These are phyloP conservation scores for Gentiana straminea DNA, from an alignment of 257 asterid species.

Conservation along the genomic window DNA sequence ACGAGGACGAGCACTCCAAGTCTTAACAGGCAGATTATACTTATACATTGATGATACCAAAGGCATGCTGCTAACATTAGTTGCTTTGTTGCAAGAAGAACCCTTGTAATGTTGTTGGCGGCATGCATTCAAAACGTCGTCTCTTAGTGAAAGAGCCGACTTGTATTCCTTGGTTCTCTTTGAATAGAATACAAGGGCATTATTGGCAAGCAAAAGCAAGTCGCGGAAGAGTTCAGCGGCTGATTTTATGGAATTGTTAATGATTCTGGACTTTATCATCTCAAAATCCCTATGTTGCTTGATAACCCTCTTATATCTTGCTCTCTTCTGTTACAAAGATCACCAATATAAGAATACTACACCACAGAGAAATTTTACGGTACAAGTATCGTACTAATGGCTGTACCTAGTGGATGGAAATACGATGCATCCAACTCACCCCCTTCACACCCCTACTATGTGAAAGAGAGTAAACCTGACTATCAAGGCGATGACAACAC, in stretches of 20 bases:
- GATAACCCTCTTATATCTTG: slow-evolving; percentile 69
- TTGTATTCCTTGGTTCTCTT: slow-evolving; percentile 76
- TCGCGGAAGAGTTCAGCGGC: slow-evolving; percentile 69
- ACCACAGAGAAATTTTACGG: neutral
- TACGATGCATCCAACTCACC: no score
- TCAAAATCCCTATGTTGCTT: slow-evolving; percentile 66
- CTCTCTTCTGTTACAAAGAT: slow-evolving; percentile 50
- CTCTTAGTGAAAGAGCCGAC: slow-evolving; percentile 55
- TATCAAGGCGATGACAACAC: neutral
- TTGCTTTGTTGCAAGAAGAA: slow-evolving; percentile 24
- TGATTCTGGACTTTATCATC: slow-evolving; percentile 54
- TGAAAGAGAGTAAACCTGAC: neutral
- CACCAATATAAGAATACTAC: slow-evolving; percentile 1
- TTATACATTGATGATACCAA: slow-evolving; percentile 21
- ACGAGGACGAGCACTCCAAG: slow-evolving; percentile 65
- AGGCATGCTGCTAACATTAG: slow-evolving; percentile 34
- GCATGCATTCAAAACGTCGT: slow-evolving; percentile 44
- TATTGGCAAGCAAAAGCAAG: slow-evolving; percentile 66
- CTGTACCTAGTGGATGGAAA: no score
- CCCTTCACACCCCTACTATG: no score
- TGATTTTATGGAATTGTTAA: slow-evolving; percentile 32
- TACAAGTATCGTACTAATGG: no score
- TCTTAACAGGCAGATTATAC: slow-evolving; percentile 68
- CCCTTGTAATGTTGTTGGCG: slow-evolving; percentile 24
- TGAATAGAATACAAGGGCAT: slow-evolving; percentile 77